Evolutionary conservation across 164 flowering plant species (phyloP).

Genomic region (Tetracentron sinense): DNA sequence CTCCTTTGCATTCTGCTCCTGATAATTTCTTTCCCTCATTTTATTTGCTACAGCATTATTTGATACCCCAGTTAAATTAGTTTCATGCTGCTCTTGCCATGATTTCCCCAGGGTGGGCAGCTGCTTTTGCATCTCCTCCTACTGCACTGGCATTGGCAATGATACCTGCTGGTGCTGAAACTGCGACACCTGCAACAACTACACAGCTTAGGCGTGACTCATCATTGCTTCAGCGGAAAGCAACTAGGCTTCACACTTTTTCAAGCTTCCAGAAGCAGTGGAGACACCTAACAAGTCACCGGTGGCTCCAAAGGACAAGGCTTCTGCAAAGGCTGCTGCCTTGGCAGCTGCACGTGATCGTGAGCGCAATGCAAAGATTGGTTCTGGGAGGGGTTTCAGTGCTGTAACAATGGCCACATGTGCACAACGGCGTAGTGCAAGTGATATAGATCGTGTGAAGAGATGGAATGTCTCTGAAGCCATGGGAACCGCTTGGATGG

Average conservation of each 20-base stretch:
- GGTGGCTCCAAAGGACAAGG: slow-evolving; percentile 73
- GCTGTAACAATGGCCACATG: slow-evolving; percentile 99
- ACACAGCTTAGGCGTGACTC: slow-evolving; percentile 73
- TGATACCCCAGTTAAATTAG: slow-evolving; percentile 8
- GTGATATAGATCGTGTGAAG: slow-evolving; percentile 81
- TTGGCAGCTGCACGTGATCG: slow-evolving; percentile 99
- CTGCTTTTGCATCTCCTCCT: slow-evolving; percentile 99
- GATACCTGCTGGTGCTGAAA: slow-evolving; percentile 95
- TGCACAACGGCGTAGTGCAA: slow-evolving; percentile 73
- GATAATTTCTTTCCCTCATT: too few relatives aligned
- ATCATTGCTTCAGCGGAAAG: slow-evolving; percentile 77
- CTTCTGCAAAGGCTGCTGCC: slow-evolving; percentile 98
- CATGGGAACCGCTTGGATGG: slow-evolving; percentile 98
- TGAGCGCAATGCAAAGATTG: slow-evolving; percentile 94
- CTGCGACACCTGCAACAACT: slow-evolving; percentile 49
- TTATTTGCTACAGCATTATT: not conserved
- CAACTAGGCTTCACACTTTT: slow-evolving; percentile 71
- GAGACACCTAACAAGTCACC: slow-evolving; percentile 53
- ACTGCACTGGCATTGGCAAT: slow-evolving; percentile 99
- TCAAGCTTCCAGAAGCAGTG: slow-evolving; percentile 83
- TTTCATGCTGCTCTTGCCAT: slow-evolving; percentile 93
- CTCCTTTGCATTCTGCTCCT: too few relatives aligned
- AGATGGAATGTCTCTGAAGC: slow-evolving; percentile 96
- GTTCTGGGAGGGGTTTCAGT: slow-evolving; percentile 99
- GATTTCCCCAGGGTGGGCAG: slow-evolving; percentile 98